phyloP scores from a whole-genome alignment of 2,329 filamentous ascomycete species.

The Stromatinia cepivora region DNA sequence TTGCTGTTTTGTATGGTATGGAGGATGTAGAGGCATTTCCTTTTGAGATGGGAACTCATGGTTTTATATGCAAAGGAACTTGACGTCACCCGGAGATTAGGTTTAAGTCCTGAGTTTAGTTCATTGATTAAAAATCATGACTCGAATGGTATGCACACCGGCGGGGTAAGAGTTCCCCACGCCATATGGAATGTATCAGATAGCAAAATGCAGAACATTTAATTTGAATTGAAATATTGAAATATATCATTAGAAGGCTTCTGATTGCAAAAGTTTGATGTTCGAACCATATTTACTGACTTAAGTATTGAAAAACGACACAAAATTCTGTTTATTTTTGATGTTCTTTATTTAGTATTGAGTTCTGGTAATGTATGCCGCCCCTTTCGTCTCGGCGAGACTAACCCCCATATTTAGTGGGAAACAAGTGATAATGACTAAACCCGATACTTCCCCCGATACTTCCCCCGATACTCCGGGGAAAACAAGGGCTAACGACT shows the following conservation, averaged over 20 bases:
- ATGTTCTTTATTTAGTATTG: background rate
- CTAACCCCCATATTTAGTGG: background rate
- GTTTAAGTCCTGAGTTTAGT: background rate
- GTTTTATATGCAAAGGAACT: background rate
- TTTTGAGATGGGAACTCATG: background rate
- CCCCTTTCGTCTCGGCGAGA: background rate
- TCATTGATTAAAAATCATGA: background rate
- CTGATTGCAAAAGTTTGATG: background rate
- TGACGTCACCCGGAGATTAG: conserved; percentile 9
- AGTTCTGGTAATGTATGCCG: background rate
- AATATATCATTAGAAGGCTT: no score
- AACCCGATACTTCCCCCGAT: no score
- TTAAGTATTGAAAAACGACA: background rate
- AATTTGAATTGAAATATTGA: background rate
- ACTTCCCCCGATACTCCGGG: no score
- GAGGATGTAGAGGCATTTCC: background rate
- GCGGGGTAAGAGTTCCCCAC: background rate
- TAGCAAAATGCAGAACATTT: background rate
- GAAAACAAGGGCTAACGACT: no score
- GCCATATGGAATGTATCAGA: background rate
- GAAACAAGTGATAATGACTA: background rate
- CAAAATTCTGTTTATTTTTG: background rate
- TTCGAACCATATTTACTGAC: background rate
- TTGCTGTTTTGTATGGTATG: background rate
- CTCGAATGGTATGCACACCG: background rate